Evolutionary conservation across 164 flowering plant genomes (phyloP), one percentile per base, ranked within the genome.

Genomic region (Magnolia changhungtana): DNA sequence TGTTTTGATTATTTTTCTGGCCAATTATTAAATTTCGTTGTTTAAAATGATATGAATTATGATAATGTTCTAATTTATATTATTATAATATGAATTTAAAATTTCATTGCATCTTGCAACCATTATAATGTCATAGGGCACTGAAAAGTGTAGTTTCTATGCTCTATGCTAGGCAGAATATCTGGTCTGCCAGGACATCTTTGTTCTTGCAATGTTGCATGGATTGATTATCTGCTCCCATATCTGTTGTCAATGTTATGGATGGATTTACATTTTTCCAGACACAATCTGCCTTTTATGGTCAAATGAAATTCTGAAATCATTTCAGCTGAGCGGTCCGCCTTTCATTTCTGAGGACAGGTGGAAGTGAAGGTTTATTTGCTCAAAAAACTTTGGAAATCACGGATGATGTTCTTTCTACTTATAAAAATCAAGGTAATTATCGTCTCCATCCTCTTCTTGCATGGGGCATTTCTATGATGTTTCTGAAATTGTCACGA

Each of bases 311-410:
- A 16, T 55, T 55, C 61, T 55, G 61, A 24, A 59, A 4, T 55
- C 16, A 49, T 72, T 59, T 78, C 19, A 8, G 58, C 18, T 29
- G 70, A 19, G 29, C n/a, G 66, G 61, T 29, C 71, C 1, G n/a
- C 37, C 64, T 71, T 77, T 18, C 76, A 0, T 80, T 75, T 37
- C n/a, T 79, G 29, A 74, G 19, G 55, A 78, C 85, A 96, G 99
- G 99, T 85, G 99, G 99, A 37, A 84, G 93, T 74, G 97, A 96
- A 76, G 99, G 99, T 83, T 87, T 96, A 72, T 94, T 96, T 86
- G 93, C 98, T 8, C 93, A 92, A 76, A 91, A 89, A 78, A 94
- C 98, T 72, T 84, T 94, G 78, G 97, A 96, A 84, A 86, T 96
- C 61, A 90, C 93, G 1, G 95, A 94, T 78, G 95, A 94, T 10